Evolutionary conservation across 2,329 filamentous ascomycete genomes (phyloP).

Genomic region (Trichoderma atrobrunneum): DNA sequence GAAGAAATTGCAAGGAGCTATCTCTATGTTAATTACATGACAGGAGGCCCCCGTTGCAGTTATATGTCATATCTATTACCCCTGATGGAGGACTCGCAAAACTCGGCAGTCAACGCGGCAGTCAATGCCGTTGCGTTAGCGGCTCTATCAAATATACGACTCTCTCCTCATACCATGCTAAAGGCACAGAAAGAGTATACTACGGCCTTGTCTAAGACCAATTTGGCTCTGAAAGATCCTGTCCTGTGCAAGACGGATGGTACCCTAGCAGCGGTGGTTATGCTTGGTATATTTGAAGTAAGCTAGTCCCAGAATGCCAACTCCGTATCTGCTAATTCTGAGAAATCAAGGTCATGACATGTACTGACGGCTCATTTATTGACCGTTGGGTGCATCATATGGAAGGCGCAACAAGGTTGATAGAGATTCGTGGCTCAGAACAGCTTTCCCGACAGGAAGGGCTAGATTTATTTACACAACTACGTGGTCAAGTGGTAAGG

Average conservation of each 20-base stretch:
- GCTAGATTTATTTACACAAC: not conserved
- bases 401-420: not conserved
- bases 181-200: not conserved
- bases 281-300: not conserved
- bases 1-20: not conserved
- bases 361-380: not conserved
- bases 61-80: not conserved
- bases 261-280: not conserved
- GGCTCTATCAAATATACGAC: not conserved
- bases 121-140: not conserved
- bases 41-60: not conserved
- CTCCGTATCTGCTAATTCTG: not conserved
- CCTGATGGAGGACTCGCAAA: not conserved
- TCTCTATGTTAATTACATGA: conserved; percentile 3
- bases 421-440: not conserved
- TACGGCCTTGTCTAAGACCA: not conserved
- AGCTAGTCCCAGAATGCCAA: not conserved
- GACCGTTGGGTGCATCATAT: not conserved
- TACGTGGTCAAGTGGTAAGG: not conserved
- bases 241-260: not conserved
- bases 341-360: not conserved
- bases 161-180: not conserved
- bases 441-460: not conserved
- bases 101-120: not conserved
- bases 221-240: not conserved